Evolutionary conservation across 441 rosid species (phyloP).

Genomic region (Euphorbia schlechtendalii): DNA sequence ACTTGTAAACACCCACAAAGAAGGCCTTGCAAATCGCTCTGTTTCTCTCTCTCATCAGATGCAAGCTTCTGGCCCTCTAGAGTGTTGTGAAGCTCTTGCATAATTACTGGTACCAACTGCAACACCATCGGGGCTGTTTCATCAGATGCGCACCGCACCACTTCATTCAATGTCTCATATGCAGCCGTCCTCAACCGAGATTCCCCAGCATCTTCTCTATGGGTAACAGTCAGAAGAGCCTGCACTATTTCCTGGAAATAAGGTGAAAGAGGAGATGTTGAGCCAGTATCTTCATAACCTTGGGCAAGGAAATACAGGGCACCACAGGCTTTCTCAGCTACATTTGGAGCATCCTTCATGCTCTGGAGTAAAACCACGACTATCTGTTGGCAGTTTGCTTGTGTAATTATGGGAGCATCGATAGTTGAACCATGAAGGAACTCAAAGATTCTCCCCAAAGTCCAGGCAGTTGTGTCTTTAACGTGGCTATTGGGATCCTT

Average conservation of each 20-base stretch:
- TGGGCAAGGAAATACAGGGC: conserved; percentile 63
- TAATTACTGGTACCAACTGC: conserved; percentile 36
- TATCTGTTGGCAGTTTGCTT: conserved; percentile 36
- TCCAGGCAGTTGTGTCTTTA: conserved; percentile 69
- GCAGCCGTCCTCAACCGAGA: conserved; percentile 41
- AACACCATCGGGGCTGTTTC: conserved; percentile 37
- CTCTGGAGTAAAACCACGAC: conserved; percentile 37
- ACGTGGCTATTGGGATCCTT: conserved; percentile 67
- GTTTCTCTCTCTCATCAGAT: conserved; percentile 37
- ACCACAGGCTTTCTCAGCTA: conserved; percentile 68
- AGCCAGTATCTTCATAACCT: conserved; percentile 36
- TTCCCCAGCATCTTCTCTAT: conserved; percentile 37
- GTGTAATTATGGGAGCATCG: conserved; percentile 34
- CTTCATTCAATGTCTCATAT: conserved; percentile 42
- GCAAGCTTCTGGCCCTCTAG: conserved; percentile 37
- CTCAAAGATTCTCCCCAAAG: conserved; percentile 40
- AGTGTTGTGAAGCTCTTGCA: conserved; percentile 37
- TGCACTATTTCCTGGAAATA: conserved; percentile 39
- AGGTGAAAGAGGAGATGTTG: conserved; percentile 34
- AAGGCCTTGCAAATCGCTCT: conserved; percentile 39
- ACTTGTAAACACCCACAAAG: conserved; percentile 61
- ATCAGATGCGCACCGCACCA: conserved; percentile 38
- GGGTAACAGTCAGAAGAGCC: conserved; percentile 35
- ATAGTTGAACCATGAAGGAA: conserved; percentile 38
- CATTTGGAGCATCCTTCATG: conserved; percentile 51